Percentiles rank a stretch among this genome's conserved stretches.
Conservation (phyloP, 1,139 yeast species). For the Suhomyces panamericanus region DNA sequence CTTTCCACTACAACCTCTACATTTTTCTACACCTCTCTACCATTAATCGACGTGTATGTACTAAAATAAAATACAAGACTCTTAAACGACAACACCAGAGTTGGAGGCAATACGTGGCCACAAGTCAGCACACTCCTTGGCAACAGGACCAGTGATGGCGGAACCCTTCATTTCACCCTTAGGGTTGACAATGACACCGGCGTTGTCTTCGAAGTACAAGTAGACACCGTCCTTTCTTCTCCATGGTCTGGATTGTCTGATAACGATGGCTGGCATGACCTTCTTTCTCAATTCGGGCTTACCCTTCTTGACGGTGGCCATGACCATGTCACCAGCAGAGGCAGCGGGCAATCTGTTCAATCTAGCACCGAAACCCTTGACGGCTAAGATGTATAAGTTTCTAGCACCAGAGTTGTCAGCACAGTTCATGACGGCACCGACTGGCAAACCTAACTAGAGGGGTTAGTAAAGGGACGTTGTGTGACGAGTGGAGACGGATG, state of each 20-base stretch:
- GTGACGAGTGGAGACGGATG: neutral
- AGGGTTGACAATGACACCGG: constrained; percentile 99
- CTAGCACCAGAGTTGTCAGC: constrained; percentile 99
- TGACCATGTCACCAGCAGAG: constrained; percentile 99
- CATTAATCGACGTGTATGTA: constrained; percentile 10
- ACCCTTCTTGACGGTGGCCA: constrained; percentile 99
- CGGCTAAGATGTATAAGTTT: constrained; percentile 98
- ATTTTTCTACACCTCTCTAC: neutral
- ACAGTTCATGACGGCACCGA: constrained; percentile 99
- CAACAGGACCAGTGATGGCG: constrained; percentile 99
- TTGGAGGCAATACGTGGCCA: constrained; percentile 99
- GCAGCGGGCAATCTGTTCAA: constrained; percentile 99
- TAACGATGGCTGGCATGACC: constrained; percentile 99
- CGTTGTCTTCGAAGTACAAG: constrained; percentile 99
- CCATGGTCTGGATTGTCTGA: constrained; percentile 99
- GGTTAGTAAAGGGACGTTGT: constrained; percentile 21
- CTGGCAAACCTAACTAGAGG: constrained; percentile 90
- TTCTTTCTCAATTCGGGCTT: constrained; percentile 99
- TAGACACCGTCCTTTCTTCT: constrained; percentile 99
- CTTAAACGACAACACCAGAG: constrained; percentile 99
- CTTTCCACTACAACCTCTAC: neutral
- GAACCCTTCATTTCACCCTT: constrained; percentile 99
- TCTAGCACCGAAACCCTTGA: constrained; percentile 99
- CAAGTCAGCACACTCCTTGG: constrained; percentile 99
- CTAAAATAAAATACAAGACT: constrained; percentile 10